Percentiles rank a stretch among this genome's conserved stretches.
Evolutionary conservation across 2,329 filamentous ascomycete species (phyloP).

Genomic region (Neofusicoccum cordaticola): DNA sequence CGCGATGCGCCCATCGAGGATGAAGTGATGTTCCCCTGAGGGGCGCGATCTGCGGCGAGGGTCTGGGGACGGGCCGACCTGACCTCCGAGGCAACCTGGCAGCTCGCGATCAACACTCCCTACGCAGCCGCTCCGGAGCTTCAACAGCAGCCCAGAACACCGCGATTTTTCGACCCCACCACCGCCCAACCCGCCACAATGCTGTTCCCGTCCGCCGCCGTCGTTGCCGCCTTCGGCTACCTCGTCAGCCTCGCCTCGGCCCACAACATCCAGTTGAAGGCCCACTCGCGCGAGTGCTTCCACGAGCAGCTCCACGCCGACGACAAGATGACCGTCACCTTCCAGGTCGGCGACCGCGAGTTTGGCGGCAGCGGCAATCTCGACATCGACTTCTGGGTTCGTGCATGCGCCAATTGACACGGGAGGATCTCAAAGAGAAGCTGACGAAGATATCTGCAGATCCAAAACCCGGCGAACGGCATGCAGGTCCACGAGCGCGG

Average conservation of each 20-base stretch:
- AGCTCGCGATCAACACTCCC: conserved; percentile 16
- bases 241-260: conserved; percentile 65
- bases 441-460: conserved; percentile 45
- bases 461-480: conserved; percentile 72
- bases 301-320: conserved; percentile 88
- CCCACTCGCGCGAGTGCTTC: conserved; percentile 96
- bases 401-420: conserved; percentile 27
- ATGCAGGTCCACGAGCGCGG: conserved; percentile 78
- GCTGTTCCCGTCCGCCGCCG: conserved; percentile 35
- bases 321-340: conserved; percentile 98
- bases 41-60: neutral
- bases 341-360: conserved; percentile 95
- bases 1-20: neutral
- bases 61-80: neutral
- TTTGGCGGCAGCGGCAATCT: conserved; percentile 93
- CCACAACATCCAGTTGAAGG: conserved; percentile 93
- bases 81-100: conserved; percentile 14
- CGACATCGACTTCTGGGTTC: conserved; percentile 97
- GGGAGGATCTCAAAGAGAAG: neutral
- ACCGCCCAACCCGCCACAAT: neutral
- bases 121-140: neutral
- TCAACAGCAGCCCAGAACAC: conserved; percentile 2
- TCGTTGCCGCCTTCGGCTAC: conserved; percentile 50
- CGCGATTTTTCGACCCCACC: neutral
- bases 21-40: neutral